Evolutionary conservation across 2,329 filamentous ascomycete genomes (phyloP), one percentile per base, ranked within the genome.

Genomic region (Diaporthe vaccinii): DNA sequence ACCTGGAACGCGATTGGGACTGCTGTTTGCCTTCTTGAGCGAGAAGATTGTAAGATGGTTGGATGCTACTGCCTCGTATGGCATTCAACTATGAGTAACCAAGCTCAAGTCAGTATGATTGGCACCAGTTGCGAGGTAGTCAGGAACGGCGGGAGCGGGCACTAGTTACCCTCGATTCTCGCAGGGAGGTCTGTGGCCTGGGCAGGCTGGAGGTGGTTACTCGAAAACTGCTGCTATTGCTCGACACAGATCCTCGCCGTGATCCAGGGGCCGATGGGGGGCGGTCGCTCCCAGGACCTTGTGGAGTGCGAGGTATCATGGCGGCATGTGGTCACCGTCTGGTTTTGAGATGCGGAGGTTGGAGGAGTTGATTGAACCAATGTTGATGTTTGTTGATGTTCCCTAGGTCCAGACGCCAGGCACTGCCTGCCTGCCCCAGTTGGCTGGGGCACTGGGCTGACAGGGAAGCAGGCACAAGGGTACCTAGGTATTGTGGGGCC

Each of bases 21-120:
- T 65, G 46, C 22, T 44, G 22, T n/a, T 49, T 73, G 71, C 76
- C 74, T 61, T 84, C 84, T 28, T 84, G 84, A 65, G 82, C 82
- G 39, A 87, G 79, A 75, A 82, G 82, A 77, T 86, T 87, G 80
- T 86, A 86, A 5, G 81, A 79, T 1, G 82, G 80, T 46, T 83
- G 82, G 5, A 74, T 78, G 10, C 80, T 79, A 22, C 78, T 80
- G 57, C 76, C 78, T 20, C 82, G 80, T 22, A 80, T 78, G n/a
- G 76, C 77, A 22, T 78, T 77, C 71, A 82, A 79, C 82, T 83
- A 70, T 9, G 28, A 34, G 10, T 7, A 8, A 17, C 2, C 28
- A 15, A 15, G 25, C 14, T 20, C n/a, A 25, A 58, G 67, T 69
- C 57, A 59, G 31, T 5, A 28, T n/a, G 34, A n/a, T 20, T 2